These are phyloP conservation scores for Murraya koenigii DNA, from an alignment of 345 rosid species.

Conservation along the genomic window DNA sequence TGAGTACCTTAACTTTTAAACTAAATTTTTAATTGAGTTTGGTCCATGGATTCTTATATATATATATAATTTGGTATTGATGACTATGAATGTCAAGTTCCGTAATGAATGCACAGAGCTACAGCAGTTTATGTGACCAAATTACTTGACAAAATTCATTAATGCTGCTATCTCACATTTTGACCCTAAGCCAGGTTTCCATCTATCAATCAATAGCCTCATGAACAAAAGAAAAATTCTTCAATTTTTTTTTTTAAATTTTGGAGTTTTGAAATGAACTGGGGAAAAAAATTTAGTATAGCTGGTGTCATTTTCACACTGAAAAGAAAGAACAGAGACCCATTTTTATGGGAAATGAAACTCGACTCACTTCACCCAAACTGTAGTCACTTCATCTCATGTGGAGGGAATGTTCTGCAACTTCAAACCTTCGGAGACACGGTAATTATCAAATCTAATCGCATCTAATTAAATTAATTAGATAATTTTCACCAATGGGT, in stretches of 20 bases:
- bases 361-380: background rate
- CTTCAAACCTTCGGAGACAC: background rate
- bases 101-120: no score
- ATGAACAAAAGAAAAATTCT: background rate
- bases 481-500: no score
- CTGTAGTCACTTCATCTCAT: background rate
- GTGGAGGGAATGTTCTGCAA: conserved; percentile 1
- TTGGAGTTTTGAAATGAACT: no score
- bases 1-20: no score
- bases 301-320: background rate
- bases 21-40: no score
- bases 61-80: no score
- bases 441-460: background rate
- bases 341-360: no score
- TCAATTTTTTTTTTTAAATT: no score
- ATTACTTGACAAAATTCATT: background rate
- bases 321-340: conserved; percentile 1
- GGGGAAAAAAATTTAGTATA: background rate
- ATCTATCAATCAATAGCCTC: background rate
- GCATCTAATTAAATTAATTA: background rate
- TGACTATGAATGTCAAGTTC: no score
- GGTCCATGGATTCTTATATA: no score
- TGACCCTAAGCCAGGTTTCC: background rate
- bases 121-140: background rate
- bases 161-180: background rate